phyloP scores from a whole-genome alignment of 2,329 filamentous ascomycete species.

The Sporothrix inflata region DNA sequence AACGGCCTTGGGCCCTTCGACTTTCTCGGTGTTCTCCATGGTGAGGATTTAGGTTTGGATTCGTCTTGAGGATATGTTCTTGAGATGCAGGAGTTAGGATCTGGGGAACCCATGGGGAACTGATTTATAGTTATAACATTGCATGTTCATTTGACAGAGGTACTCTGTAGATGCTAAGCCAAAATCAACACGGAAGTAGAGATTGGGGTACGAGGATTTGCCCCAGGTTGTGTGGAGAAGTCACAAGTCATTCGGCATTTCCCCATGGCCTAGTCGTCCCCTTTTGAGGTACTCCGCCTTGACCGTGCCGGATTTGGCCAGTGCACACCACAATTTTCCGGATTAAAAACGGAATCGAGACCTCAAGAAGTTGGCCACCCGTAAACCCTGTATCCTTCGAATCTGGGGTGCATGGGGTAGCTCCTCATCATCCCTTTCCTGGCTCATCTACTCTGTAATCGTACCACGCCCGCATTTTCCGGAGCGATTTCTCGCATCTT shows the following conservation, averaged over 20 bases:
- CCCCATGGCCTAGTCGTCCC: background rate
- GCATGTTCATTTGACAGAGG: background rate
- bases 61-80: background rate
- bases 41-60: background rate
- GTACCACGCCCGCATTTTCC: background rate
- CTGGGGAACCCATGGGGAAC: conserved; percentile 16
- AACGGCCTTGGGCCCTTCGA: background rate
- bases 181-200: conserved; percentile 11
- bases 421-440: background rate
- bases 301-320: background rate
- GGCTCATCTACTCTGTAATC: background rate
- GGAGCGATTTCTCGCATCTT: too few species aligned
- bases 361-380: background rate
- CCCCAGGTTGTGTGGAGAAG: background rate
- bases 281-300: background rate
- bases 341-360: background rate
- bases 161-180: background rate
- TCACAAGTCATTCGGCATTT: background rate
- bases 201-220: background rate
- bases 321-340: background rate
- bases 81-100: conserved; percentile 6
- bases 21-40: conserved; percentile 10
- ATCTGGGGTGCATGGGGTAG: too few species aligned
- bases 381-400: background rate
- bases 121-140: background rate